Evolutionary conservation across 116 monocot species (phyloP).

Genomic region (Trichopus zeylanicus): DNA sequence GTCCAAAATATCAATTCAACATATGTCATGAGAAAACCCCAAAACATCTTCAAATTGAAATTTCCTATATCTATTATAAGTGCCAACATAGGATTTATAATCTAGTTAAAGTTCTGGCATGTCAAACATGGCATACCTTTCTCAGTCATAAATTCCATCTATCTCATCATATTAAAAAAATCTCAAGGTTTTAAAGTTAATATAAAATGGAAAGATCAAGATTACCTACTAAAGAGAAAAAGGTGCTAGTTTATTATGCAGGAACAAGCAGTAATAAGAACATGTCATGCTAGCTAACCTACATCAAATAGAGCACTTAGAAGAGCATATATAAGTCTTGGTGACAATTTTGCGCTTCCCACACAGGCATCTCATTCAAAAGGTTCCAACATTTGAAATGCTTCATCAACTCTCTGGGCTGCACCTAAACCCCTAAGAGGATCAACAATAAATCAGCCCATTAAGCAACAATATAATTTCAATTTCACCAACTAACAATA

Average conservation of each 20-base stretch:
- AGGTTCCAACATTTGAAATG: slow-evolving; percentile 74
- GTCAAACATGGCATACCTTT: no score
- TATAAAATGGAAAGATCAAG: no score
- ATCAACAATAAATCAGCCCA: background rate
- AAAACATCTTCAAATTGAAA: no score
- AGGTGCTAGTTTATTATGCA: no score
- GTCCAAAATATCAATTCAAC: no score
- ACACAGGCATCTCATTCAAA: slow-evolving; percentile 38
- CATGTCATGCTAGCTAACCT: slow-evolving; percentile 32
- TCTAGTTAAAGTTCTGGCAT: background rate
- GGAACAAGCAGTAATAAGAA: no score
- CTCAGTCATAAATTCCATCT: background rate
- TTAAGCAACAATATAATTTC: no score
- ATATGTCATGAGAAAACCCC: no score
- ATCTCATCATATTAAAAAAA: no score
- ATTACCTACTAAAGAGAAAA: no score
- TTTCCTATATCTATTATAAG: background rate
- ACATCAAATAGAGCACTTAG: slow-evolving; percentile 70
- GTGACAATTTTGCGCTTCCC: slow-evolving; percentile 43
- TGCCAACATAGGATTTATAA: background rate
- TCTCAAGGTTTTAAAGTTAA: no score
- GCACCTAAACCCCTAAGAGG: slow-evolving; percentile 48
- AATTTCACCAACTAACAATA: no score
- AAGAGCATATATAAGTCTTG: slow-evolving; percentile 53
- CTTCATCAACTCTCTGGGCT: slow-evolving; percentile 61